These are phyloP conservation scores for Noccaea caerulescens DNA, from an alignment of 345 rosid genomes.

Conservation along the genomic window DNA sequence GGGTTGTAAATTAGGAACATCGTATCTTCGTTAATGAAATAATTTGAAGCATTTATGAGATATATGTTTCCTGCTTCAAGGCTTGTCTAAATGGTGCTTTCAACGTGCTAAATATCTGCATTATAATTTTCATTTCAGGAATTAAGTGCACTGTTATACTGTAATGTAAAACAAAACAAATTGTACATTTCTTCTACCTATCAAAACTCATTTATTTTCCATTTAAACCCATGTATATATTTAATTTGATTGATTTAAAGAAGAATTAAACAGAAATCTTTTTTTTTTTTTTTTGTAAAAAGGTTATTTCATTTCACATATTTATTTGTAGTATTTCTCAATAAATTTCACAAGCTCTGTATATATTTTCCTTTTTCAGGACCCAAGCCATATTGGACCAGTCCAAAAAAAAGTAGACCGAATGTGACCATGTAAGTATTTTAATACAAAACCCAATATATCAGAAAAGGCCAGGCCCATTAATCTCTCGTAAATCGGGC, in stretches of 20 bases:
- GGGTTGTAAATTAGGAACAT: slow-evolving; percentile 37
- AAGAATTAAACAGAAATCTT: not conserved
- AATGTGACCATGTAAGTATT: not conserved
- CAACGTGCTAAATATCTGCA: not conserved
- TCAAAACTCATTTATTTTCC: too few relatives aligned
- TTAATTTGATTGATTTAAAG: not conserved
- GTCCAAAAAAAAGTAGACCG: not conserved
- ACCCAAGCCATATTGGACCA: not conserved
- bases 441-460: not conserved
- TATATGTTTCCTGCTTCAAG: slow-evolving; percentile 25
- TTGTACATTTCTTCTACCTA: too few relatives aligned
- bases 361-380: too few relatives aligned
- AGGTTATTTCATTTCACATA: too few relatives aligned
- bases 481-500: not conserved
- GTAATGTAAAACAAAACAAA: too few relatives aligned
- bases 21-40: slow-evolving; percentile 33
- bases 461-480: slow-evolving; percentile 28
- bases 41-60: slow-evolving; percentile 24
- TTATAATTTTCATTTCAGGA: not conserved
- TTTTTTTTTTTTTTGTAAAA: too few relatives aligned
- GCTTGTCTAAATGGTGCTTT: slow-evolving; percentile 3
- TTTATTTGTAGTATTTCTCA: too few relatives aligned
- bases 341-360: too few relatives aligned
- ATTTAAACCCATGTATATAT: not conserved
- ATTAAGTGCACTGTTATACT: not conserved